Conservation (phyloP, 371 early-diverging fungal species). For the Haplosporangium sp. region DNA sequence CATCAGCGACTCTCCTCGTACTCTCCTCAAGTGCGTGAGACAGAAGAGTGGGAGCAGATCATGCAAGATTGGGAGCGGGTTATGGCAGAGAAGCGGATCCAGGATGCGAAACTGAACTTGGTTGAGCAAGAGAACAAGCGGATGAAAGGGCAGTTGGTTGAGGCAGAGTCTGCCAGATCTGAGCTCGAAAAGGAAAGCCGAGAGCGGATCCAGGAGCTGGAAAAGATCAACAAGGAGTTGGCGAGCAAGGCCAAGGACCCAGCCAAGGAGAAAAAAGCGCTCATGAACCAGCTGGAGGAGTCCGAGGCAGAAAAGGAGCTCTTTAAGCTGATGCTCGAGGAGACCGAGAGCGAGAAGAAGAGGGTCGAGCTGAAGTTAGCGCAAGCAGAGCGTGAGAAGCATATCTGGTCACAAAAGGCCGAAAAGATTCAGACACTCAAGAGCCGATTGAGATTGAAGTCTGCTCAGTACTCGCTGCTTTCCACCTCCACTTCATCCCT, state of each 20-base stretch:
- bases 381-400: slow-evolving; percentile 33
- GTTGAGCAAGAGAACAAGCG: slow-evolving; percentile 55
- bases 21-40: slow-evolving; percentile 43
- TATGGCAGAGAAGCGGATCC: slow-evolving; percentile 55
- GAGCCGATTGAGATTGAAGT: slow-evolving; percentile 31
- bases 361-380: slow-evolving; percentile 33
- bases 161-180: slow-evolving; percentile 27
- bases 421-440: slow-evolving; percentile 29
- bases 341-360: slow-evolving; percentile 53
- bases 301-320: slow-evolving; percentile 50
- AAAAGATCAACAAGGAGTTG: slow-evolving; percentile 42
- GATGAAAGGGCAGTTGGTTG: slow-evolving; percentile 44
- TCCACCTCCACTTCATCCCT: slow-evolving; percentile 45
- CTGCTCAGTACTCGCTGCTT: slow-evolving; percentile 40
- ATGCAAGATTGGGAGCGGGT: slow-evolving; percentile 55
- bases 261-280: slow-evolving; percentile 41
- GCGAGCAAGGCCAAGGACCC: slow-evolving; percentile 31
- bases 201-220: slow-evolving; percentile 31
- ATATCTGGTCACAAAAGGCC: slow-evolving; percentile 25
- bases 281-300: slow-evolving; percentile 43
- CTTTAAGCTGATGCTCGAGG: slow-evolving; percentile 52
- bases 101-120: slow-evolving; percentile 48
- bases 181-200: slow-evolving; percentile 38
- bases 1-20: slow-evolving; percentile 50
- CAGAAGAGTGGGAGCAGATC: slow-evolving; percentile 51